Conservation (phyloP, 176 grass and related monocot genomes). For the Cocos nucifera region DNA sequence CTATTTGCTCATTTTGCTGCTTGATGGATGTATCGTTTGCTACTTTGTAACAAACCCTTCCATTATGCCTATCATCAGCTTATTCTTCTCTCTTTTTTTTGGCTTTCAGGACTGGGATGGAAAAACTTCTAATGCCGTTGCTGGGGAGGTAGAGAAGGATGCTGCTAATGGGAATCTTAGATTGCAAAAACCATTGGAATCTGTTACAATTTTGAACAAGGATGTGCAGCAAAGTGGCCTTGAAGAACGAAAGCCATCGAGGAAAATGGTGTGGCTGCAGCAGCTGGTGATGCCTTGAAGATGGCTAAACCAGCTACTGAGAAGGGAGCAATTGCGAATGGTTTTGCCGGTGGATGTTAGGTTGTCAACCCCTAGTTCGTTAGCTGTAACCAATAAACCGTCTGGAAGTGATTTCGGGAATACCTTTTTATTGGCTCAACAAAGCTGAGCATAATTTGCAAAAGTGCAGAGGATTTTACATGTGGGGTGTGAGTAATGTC, state of each 20-base stretch:
- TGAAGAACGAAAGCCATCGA: background rate
- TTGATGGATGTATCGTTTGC: too few species aligned
- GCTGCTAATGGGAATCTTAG: slow-evolving; percentile 15
- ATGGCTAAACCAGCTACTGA: slow-evolving; percentile 12
- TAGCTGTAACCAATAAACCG: too few species aligned
- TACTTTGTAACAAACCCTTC: too few species aligned
- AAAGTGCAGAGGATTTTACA: background rate
- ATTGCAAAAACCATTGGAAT: slow-evolving; percentile 29
- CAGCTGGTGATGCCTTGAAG: slow-evolving; percentile 18
- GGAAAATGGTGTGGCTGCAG: slow-evolving; percentile 12
- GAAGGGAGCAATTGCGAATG: slow-evolving; percentile 19
- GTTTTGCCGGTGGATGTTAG: slow-evolving; percentile 27
- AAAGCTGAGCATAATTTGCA: too few species aligned
- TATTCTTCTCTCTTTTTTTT: too few species aligned
- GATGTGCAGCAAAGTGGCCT: slow-evolving; percentile 18
- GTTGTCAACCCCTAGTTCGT: background rate
- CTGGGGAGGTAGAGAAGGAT: slow-evolving; percentile 46
- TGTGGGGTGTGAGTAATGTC: background rate
- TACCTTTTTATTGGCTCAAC: too few species aligned
- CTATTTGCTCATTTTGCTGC: too few species aligned
- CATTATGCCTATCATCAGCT: too few species aligned
- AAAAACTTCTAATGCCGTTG: slow-evolving; percentile 20
- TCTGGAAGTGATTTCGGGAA: too few species aligned
- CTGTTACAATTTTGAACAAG: slow-evolving; percentile 32
- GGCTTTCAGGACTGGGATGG: slow-evolving; percentile 31